Percentiles rank a stretch among this genome's conserved stretches.
phyloP scores from a whole-genome alignment of 2,329 filamentous ascomycete species.

The Phialophora chinensis region DNA sequence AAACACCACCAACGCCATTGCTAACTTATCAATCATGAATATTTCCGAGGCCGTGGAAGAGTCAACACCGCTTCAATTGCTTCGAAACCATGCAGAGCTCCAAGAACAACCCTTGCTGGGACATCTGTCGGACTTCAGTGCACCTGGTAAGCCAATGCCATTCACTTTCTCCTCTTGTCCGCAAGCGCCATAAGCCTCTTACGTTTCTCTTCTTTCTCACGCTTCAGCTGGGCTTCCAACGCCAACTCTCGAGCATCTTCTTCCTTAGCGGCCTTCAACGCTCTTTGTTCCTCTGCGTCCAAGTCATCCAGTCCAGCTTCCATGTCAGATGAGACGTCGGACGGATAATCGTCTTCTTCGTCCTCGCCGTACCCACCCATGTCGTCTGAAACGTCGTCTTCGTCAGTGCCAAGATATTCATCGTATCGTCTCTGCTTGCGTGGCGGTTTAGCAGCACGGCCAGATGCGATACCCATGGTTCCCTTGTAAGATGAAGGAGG shows the following conservation, averaged over 20 bases:
- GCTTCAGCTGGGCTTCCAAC: conserved; percentile 52
- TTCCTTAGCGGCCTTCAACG: conserved; percentile 49
- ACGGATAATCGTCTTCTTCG: conserved; percentile 49
- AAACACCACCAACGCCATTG: conserved; percentile 32
- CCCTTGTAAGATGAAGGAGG: conserved; percentile 47
- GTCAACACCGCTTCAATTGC: background rate
- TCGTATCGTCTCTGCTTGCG: conserved; percentile 39
- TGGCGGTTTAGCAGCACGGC: conserved; percentile 42
- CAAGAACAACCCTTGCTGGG: background rate
- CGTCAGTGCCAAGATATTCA: conserved; percentile 55
- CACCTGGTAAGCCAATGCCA: background rate
- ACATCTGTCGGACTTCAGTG: background rate
- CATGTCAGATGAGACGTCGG: conserved; percentile 57
- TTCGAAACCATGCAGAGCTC: background rate
- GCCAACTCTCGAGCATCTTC: conserved; percentile 56
- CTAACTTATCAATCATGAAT: conserved; percentile 27
- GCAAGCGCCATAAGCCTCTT: conserved; percentile 50
- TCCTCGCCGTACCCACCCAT: conserved; percentile 48
- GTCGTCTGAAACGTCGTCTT: conserved; percentile 51
- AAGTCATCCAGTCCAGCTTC: conserved; percentile 56
- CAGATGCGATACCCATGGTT: conserved; percentile 48
- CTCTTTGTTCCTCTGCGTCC: conserved; percentile 52
- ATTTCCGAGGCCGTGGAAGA: background rate
- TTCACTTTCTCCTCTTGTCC: conserved; percentile 32
- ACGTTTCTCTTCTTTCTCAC: conserved; percentile 54